phyloP scores from a whole-genome alignment of 1,284 basidiomycete species.

The Meripilus lineatus region DNA sequence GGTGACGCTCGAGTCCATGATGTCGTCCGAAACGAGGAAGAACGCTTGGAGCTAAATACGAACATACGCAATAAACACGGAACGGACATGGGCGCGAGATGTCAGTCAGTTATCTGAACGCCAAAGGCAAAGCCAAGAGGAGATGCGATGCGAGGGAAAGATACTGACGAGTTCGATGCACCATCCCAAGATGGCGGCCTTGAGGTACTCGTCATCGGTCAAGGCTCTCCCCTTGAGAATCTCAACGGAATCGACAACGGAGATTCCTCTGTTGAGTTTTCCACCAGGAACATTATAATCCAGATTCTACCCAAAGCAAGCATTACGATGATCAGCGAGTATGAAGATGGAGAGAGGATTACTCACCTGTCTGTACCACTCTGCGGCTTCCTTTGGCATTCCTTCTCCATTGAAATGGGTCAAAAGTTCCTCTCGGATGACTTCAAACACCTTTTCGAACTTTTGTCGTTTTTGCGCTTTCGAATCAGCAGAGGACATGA shows the following conservation, averaged over 20 bases:
- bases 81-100: neutral
- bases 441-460: conserved; percentile 47
- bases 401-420: conserved; percentile 59
- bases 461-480: conserved; percentile 43
- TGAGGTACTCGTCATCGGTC: conserved; percentile 82
- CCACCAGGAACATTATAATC: conserved; percentile 96
- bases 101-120: too few relatives aligned
- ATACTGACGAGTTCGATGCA: conserved; percentile 85
- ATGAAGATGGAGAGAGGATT: neutral
- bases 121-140: neutral
- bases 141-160: neutral
- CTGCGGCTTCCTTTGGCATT: conserved; percentile 79
- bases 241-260: conserved; percentile 90
- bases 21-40: conserved; percentile 97
- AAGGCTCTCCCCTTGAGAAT: conserved; percentile 75
- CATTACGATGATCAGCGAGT: neutral
- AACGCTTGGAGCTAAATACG: conserved; percentile 86
- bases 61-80: conserved; percentile 1
- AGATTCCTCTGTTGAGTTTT: conserved; percentile 95
- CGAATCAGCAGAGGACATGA: conserved; percentile 17
- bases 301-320: conserved; percentile 55
- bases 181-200: conserved; percentile 93
- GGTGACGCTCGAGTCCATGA: conserved; percentile 94
- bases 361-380: conserved; percentile 77
- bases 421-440: conserved; percentile 57